Conservation (phyloP, 345 rosid species). For the Limnanthes douglasii region DNA sequence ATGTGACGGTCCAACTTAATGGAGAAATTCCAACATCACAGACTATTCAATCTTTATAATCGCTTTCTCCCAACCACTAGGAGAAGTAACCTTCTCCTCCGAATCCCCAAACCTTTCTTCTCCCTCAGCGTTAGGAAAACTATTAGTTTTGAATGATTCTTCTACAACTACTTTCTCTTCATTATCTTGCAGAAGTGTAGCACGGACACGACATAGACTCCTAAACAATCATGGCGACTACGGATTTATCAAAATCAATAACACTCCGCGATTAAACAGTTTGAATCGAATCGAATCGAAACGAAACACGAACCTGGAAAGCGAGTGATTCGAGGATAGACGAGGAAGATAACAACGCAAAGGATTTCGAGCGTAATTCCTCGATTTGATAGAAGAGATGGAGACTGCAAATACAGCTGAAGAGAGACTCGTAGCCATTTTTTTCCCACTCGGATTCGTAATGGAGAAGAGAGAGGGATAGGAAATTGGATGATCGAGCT, state of each 20-base stretch:
- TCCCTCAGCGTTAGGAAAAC: conserved; percentile 11
- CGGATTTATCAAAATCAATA: no score
- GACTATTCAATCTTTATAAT: conserved; percentile 62
- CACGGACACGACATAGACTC: conserved; percentile 29
- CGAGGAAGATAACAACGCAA: conserved; percentile 8
- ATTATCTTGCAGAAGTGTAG: conserved; percentile 47
- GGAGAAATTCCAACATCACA: no score
- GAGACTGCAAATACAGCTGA: conserved; percentile 10
- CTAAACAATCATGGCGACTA: conserved; percentile 12
- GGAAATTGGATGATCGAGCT: background rate
- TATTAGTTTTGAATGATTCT: conserved; percentile 42
- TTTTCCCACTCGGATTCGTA: no score
- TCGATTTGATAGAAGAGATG: conserved; percentile 5
- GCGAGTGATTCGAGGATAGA: conserved; percentile 12
- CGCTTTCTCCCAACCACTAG: conserved; percentile 33
- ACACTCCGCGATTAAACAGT: no score
- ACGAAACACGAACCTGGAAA: conserved; percentile 16
- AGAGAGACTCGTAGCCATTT: conserved; percentile 14
- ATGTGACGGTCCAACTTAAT: no score
- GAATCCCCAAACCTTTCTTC: conserved; percentile 15
- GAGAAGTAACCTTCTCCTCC: conserved; percentile 12
- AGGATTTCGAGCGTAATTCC: conserved; percentile 10
- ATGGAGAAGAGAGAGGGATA: no score
- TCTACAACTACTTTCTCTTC: conserved; percentile 61
- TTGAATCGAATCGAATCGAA: no score